Percentiles rank a stretch among this genome's conserved stretches.
These are phyloP conservation scores for Cyclotella sp. DNA, from an alignment of 108 stramenopile genomes.

Conservation along the genomic window DNA sequence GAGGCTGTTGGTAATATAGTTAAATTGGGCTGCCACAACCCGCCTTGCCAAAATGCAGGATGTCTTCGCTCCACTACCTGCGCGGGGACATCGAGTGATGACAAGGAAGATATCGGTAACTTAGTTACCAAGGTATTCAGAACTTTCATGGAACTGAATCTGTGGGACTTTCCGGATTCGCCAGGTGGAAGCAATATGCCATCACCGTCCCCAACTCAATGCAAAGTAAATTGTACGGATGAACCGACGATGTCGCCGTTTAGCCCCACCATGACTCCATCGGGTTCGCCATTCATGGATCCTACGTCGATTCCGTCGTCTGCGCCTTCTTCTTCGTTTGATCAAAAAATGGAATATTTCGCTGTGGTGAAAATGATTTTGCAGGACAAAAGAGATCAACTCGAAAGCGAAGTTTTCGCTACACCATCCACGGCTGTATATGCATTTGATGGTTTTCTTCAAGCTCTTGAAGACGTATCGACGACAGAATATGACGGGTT, in stretches of 20 bases:
- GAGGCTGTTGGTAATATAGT: conserved; percentile 30
- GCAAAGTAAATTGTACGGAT: conserved; percentile 20
- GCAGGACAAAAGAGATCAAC: background rate
- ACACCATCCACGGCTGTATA: conserved; percentile 24
- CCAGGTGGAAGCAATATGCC: conserved; percentile 29
- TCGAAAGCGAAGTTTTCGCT: conserved; percentile 35
- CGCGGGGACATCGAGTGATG: conserved; percentile 18
- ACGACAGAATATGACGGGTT: conserved; percentile 22
- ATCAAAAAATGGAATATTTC: conserved; percentile 2
- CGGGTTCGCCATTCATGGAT: conserved; percentile 20
- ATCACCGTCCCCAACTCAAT: conserved; percentile 37
- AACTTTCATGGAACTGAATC: conserved; percentile 22
- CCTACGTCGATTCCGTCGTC: conserved; percentile 15
- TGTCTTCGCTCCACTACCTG: conserved; percentile 33
- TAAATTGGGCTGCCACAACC: conserved; percentile 39
- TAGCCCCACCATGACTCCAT: conserved; percentile 21
- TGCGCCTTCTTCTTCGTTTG: conserved; percentile 12
- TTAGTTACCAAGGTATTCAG: conserved; percentile 34
- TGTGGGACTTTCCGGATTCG: conserved; percentile 28
- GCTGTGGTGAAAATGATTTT: conserved; percentile 20
- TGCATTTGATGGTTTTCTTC: conserved; percentile 43
- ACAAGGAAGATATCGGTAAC: background rate
- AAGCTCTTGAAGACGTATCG: conserved; percentile 24
- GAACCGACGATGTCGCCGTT: conserved; percentile 18
- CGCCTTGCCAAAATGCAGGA: conserved; percentile 39